Percentiles rank a stretch among this genome's conserved stretches.
phyloP scores from a whole-genome alignment of 768 basidiomycete species.

The Lactifluus subvellereus region DNA sequence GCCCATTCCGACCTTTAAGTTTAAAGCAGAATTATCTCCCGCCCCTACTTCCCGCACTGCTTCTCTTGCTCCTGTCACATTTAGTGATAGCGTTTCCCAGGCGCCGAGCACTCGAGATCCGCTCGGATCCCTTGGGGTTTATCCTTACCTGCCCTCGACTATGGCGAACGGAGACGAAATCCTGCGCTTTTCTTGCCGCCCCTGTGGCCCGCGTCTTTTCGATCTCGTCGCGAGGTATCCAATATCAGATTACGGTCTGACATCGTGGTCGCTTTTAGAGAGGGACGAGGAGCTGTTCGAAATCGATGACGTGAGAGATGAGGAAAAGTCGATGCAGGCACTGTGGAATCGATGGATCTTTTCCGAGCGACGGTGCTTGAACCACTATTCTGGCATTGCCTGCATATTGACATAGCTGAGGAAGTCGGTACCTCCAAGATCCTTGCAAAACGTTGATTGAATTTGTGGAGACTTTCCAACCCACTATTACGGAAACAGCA shows the following conservation, averaged over 20 bases:
- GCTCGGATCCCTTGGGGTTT: constrained; percentile 39
- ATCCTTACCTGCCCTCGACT: constrained; percentile 47
- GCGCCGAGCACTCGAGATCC: background rate
- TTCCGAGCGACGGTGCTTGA: constrained; percentile 37
- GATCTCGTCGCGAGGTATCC: constrained; percentile 59
- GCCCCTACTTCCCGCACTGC: background rate
- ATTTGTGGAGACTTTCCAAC: constrained; percentile 1
- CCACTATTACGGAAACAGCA: constrained; percentile 4
- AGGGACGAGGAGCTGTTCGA: constrained; percentile 74
- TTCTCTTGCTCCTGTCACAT: background rate
- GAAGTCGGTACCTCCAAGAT: constrained; percentile 11
- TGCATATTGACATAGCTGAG: background rate
- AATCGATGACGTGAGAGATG: constrained; percentile 61
- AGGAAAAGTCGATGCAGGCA: constrained; percentile 74
- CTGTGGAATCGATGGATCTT: constrained; percentile 75
- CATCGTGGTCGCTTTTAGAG: constrained; percentile 65
- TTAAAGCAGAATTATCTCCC: constrained; percentile 3
- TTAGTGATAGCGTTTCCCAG: background rate
- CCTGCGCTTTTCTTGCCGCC: constrained; percentile 56
- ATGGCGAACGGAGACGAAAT: constrained; percentile 29
- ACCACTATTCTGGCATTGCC: background rate
- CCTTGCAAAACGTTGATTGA: background rate
- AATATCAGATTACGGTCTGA: constrained; percentile 55
- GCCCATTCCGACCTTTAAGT: background rate
- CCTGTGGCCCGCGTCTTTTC: constrained; percentile 57